These are phyloP conservation scores for Pythium apleroticum DNA, from an alignment of 352 stramenopile genomes.

Conservation along the genomic window DNA sequence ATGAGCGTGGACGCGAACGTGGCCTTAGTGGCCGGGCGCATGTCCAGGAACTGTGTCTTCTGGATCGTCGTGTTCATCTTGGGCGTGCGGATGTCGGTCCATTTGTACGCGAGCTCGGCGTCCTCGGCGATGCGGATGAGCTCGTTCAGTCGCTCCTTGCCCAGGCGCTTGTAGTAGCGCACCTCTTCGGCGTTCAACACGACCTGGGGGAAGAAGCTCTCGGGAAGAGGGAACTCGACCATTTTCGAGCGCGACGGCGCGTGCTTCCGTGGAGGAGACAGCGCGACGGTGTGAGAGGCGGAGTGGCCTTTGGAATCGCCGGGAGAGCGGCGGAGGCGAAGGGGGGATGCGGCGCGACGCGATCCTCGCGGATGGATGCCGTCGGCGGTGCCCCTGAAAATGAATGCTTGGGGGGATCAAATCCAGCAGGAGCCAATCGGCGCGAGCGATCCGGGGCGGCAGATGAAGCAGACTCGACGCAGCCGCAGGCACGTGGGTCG, in stretches of 20 bases:
- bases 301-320: constrained; percentile 6
- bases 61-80: constrained; percentile 35
- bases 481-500: neutral
- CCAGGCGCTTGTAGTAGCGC: constrained; percentile 70
- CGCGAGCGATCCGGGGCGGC: constrained; percentile 4
- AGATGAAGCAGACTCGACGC: constrained; percentile 6
- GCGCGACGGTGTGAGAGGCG: constrained; percentile 2
- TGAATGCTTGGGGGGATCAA: constrained; percentile 1
- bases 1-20: constrained; percentile 57
- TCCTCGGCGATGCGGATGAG: constrained; percentile 80
- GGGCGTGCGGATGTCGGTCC: constrained; percentile 34
- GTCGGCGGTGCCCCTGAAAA: constrained; percentile 1
- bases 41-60: constrained; percentile 66
- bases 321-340: neutral
- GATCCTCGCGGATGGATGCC: neutral
- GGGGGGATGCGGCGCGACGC: neutral
- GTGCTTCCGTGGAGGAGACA: constrained; percentile 2
- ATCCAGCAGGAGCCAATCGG: constrained; percentile 9
- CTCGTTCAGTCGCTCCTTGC: constrained; percentile 70
- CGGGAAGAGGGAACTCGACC: constrained; percentile 72
- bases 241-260: constrained; percentile 8
- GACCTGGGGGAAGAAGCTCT: constrained; percentile 84
- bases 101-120: constrained; percentile 77
- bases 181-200: constrained; percentile 68
- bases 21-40: constrained; percentile 45